Evolutionary conservation across 257 asterid species (phyloP).

Genomic region (Plantago elongata): DNA sequence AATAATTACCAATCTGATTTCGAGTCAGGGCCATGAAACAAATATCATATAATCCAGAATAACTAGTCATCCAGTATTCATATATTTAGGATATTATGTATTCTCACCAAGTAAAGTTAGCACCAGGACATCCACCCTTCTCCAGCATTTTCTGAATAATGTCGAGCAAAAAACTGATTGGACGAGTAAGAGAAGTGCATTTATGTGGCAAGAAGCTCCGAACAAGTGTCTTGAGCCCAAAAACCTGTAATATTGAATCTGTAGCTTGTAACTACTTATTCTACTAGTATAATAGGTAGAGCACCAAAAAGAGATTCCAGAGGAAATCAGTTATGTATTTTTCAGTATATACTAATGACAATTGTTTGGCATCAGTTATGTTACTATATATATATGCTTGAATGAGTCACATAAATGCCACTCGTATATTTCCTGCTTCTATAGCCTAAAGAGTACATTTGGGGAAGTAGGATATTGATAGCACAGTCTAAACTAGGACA

Average conservation of each 20-base stretch:
- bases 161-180: slow-evolving; percentile 51
- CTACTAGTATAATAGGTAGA: not conserved
- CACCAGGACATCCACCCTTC: slow-evolving; percentile 36
- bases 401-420: not conserved
- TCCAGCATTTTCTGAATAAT: slow-evolving; percentile 61
- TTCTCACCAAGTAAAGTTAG: slow-evolving; percentile 51
- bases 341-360: not conserved
- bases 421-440: slow-evolving; percentile 4
- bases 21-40: no score
- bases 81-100: not conserved
- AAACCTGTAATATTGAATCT: slow-evolving; percentile 45
- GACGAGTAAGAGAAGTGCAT: slow-evolving; percentile 34
- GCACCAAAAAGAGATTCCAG: not conserved
- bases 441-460: not conserved
- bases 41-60: no score
- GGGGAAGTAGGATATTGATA: not conserved
- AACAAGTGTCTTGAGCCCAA: slow-evolving; percentile 78
- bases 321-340: not conserved
- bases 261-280: not conserved
- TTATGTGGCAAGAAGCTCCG: slow-evolving; percentile 68
- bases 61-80: no score
- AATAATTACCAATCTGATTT: no score
- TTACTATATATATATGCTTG: not conserved
- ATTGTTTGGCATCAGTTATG: not conserved
- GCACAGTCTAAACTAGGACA: slow-evolving; percentile 4